These are phyloP conservation scores for Setaria italica DNA, from an alignment of 202 grass and related monocot genomes.

Conservation along the genomic window DNA sequence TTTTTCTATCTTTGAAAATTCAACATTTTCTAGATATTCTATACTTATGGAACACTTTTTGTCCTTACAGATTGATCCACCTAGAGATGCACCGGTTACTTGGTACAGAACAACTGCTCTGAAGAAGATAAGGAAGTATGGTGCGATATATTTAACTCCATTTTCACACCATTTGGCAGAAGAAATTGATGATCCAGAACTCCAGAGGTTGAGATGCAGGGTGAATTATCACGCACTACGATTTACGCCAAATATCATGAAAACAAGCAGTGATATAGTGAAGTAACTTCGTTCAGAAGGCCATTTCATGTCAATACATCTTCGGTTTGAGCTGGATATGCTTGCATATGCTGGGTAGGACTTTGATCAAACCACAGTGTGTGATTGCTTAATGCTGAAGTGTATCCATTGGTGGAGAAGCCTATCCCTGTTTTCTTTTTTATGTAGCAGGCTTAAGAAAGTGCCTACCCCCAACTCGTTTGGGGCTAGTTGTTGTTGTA, in stretches of 20 bases:
- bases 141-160: constrained; percentile 90
- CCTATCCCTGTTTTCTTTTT: not conserved
- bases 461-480: not conserved
- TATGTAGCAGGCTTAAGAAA: not conserved
- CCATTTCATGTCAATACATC: constrained; percentile 96
- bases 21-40: not conserved
- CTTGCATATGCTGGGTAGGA: constrained; percentile 92
- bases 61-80: constrained; percentile 73
- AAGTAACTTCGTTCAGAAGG: constrained; percentile 78
- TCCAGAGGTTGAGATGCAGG: constrained; percentile 90
- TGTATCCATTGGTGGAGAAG: constrained; percentile 20
- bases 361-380: constrained; percentile 8
- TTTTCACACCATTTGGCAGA: constrained; percentile 92
- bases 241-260: constrained; percentile 91
- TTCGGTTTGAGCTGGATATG: constrained; percentile 97
- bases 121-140: constrained; percentile 80
- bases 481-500: not conserved
- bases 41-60: constrained; percentile 14
- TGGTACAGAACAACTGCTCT: constrained; percentile 90
- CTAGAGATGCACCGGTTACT: constrained; percentile 87
- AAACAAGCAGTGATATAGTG: constrained; percentile 83
- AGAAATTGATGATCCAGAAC: constrained; percentile 82
- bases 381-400: constrained; percentile 12
- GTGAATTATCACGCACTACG: constrained; percentile 92
- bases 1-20: not conserved